phyloP scores from a whole-genome alignment of 805 yeast species.

The Zygoascus flipseniorum region DNA sequence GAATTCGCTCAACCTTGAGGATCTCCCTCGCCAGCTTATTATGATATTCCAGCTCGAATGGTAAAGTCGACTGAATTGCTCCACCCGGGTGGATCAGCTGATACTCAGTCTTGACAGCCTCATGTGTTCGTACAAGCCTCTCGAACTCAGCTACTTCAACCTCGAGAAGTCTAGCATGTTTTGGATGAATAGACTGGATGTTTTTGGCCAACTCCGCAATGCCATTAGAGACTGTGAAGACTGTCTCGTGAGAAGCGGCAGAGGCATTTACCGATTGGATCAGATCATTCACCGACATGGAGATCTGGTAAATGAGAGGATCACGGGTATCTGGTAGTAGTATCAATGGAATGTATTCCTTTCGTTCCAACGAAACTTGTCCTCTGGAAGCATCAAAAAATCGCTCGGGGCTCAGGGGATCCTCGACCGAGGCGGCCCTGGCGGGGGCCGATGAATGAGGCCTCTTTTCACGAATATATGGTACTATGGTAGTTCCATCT shows the following conservation, averaged over 20 bases:
- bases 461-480: conserved; percentile 11
- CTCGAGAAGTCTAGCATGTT: conserved; percentile 11
- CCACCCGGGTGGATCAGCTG: neutral
- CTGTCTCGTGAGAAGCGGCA: conserved; percentile 18
- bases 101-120: conserved; percentile 5
- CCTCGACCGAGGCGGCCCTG: conserved; percentile 4
- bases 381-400: conserved; percentile 22
- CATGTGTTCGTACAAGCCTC: conserved; percentile 7
- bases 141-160: conserved; percentile 12
- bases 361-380: conserved; percentile 13
- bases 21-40: conserved; percentile 15
- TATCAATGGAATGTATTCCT: conserved; percentile 22
- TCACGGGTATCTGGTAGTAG: conserved; percentile 20
- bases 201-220: conserved; percentile 13
- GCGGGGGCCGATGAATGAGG: neutral
- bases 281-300: conserved; percentile 22
- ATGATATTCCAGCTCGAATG: conserved; percentile 9
- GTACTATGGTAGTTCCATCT: conserved; percentile 4
- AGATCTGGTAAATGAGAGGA: conserved; percentile 15
- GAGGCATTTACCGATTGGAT: conserved; percentile 21
- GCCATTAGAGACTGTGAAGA: conserved; percentile 11
- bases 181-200: conserved; percentile 6
- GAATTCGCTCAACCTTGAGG: conserved; percentile 15
- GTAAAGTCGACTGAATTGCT: neutral
- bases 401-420: conserved; percentile 15